Conservation (phyloP, 2,329 filamentous ascomycete species). For the Fusarium tupiense region DNA sequence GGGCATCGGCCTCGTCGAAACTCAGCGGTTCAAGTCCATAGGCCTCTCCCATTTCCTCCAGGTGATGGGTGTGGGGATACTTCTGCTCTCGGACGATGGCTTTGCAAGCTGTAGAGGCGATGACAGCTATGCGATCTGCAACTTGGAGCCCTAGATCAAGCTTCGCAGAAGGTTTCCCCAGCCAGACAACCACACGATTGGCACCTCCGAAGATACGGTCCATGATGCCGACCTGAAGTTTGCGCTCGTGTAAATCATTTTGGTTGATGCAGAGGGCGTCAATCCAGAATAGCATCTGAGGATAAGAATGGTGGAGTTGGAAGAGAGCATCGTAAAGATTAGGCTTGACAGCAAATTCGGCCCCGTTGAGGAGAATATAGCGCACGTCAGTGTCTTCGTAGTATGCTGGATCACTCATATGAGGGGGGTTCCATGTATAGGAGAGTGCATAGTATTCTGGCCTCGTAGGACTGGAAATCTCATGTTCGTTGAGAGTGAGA, state of each 20-base stretch:
- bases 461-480: neutral
- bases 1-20: neutral
- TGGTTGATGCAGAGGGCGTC: constrained; percentile 1
- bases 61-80: neutral
- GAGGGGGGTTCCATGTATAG: neutral
- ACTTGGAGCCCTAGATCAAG: neutral
- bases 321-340: neutral
- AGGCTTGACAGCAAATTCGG: neutral
- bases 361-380: neutral
- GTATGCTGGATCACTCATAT: neutral
- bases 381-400: neutral
- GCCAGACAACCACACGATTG: neutral
- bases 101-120: neutral
- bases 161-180: neutral
- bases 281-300: neutral
- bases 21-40: neutral
- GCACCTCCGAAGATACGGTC: neutral
- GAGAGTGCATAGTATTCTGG: neutral
- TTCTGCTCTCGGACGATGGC: neutral
- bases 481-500: neutral
- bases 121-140: neutral
- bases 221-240: neutral
- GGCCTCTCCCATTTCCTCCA: neutral
- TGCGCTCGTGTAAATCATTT: neutral
- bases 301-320: neutral